Evolutionary conservation across 202 grass and related monocot species (phyloP).

Genomic region (Carex arenaria): DNA sequence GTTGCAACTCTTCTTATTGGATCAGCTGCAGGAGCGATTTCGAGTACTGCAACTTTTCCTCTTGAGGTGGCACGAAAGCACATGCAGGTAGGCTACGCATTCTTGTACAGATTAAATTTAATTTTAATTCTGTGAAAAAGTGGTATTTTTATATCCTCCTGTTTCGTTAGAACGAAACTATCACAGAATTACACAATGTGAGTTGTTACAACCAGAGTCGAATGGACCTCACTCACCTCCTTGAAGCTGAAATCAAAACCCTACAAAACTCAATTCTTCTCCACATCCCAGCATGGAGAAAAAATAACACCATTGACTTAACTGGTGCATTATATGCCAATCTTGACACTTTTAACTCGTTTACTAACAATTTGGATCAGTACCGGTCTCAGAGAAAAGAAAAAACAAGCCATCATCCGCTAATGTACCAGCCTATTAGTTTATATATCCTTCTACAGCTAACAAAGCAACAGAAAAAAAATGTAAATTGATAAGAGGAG

Average conservation of each 20-base stretch:
- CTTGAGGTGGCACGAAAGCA: slow-evolving; percentile 92
- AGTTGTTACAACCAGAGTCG: background rate
- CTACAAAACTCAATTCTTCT: background rate
- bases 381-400: background rate
- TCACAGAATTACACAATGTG: background rate
- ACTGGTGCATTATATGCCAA: background rate
- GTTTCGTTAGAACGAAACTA: background rate
- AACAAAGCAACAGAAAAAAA: background rate
- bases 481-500: background rate
- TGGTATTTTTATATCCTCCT: background rate
- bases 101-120: background rate
- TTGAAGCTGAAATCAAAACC: background rate
- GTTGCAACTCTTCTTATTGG: slow-evolving; percentile 80
- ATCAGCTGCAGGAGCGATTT: slow-evolving; percentile 80
- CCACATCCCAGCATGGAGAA: background rate
- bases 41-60: slow-evolving; percentile 76
- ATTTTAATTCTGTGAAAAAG: background rate
- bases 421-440: background rate
- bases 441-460: background rate
- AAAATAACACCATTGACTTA: background rate
- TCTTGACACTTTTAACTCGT: background rate
- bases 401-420: background rate
- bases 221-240: background rate
- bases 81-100: slow-evolving; percentile 46
- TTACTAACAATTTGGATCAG: background rate